Evolutionary conservation across 352 stramenopile genomes (phyloP), one percentile per base, ranked within the genome.

Genomic region (Globisporangium echinulatum): DNA sequence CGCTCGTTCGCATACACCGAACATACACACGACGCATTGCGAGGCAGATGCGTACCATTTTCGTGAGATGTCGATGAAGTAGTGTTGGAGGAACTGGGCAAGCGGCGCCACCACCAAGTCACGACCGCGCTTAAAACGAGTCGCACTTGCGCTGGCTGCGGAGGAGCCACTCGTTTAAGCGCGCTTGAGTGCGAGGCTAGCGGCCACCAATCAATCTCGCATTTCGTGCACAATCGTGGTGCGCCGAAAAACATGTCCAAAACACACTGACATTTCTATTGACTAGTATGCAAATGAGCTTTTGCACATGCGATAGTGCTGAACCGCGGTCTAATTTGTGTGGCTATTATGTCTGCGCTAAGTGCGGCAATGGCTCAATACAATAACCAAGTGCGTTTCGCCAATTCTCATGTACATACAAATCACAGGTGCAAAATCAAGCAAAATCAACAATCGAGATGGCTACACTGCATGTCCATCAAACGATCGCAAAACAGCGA

Each of bases 31-130:
- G 38, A 19, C 49, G 44, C 52, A 59, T 46, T 19, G 10, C 47
- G 38, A 8, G 14, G 7, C 11, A 38, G 10, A 17, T 44, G 15
- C 52, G 50, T 61, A 66, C 60, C 60, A 66, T 82, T 85, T 87
- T 82, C 68, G 70, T 82, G 70, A 87, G 73, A 85, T 82, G 79
- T 88, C 77, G 79, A 91, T 88, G 81, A 91, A 75, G 77, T 88
- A 85, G 78, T 88, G 81, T 68, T 82, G 67, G 75, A 75, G 69
- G 82, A 87, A 75, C 66, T 48, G 43, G 43, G 11, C 11, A 61
- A 56, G 62, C 48, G 55, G 58, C 40, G 25, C 49, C 46, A 42
- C 39, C 39, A 43, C 47, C 49, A 65, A 66, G 49, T 40, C 43
- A 40, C 59, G 63, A 48, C 13, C 59, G 68, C 65, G 65, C 68